Evolutionary conservation across 345 rosid species (phyloP).

Genomic region (Brassica nigra): DNA sequence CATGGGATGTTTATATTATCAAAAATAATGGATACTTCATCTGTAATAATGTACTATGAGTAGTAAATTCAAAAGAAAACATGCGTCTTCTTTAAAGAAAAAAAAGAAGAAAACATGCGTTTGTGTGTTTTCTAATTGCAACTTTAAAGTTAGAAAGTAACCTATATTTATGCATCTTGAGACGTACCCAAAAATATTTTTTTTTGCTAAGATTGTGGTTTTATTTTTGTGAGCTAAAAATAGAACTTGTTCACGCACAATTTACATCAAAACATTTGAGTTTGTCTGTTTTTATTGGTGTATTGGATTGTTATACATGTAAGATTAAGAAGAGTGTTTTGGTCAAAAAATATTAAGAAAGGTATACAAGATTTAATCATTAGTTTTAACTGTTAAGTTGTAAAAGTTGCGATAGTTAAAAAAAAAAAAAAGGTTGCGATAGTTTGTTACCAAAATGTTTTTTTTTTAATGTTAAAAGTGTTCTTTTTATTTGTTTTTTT

Average conservation of each 20-base stretch:
- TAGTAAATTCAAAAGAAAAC: background rate
- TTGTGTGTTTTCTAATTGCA: background rate
- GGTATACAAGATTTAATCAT: background rate
- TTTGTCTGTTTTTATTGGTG: background rate
- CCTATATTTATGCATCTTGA: background rate
- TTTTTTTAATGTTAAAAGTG: background rate
- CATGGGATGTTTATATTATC: conserved; percentile 3
- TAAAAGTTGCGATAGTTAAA: background rate
- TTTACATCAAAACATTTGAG: background rate
- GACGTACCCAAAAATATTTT: background rate
- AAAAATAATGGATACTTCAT: background rate
- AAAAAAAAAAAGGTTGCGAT: background rate
- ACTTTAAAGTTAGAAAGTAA: background rate
- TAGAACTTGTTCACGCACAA: background rate
- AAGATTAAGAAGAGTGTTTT: background rate
- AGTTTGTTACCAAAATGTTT: background rate
- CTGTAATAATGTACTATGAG: background rate
- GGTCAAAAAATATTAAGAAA: background rate
- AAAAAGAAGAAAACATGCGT: background rate
- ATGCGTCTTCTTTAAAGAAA: no score
- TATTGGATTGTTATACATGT: no score
- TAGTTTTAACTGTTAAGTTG: background rate
- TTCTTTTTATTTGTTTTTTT: no score
- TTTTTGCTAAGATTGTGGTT: background rate
- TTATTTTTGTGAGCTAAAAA: background rate